Conservation (phyloP, 2,329 filamentous ascomycete genomes). For the Fusarium graminum region DNA sequence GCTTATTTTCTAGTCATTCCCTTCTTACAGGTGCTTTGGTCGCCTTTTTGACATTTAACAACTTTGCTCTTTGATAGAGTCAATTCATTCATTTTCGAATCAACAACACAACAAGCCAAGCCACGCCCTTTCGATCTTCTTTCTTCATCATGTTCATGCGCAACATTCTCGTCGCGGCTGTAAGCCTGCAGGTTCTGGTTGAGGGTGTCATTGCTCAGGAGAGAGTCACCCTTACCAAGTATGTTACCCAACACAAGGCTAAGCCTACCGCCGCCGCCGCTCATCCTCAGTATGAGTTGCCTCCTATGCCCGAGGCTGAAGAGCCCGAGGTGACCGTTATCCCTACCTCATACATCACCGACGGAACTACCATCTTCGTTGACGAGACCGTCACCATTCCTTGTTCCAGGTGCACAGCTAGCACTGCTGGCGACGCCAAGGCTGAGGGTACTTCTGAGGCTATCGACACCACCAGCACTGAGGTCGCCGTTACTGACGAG, state of each 20-base stretch:
- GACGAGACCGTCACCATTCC: conserved; percentile 41
- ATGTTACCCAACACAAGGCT: conserved; percentile 31
- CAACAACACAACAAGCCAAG: conserved; percentile 39
- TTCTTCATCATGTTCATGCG: conserved; percentile 45
- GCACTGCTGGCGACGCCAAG: conserved; percentile 26
- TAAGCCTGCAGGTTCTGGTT: conserved; percentile 44
- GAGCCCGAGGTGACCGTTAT: conserved; percentile 33
- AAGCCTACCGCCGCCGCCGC: conserved; percentile 16
- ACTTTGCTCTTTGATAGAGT: conserved; percentile 49
- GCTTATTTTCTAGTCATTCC: conserved; percentile 47
- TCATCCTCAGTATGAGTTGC: conserved; percentile 13
- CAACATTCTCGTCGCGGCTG: conserved; percentile 41
- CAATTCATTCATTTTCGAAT: conserved; percentile 43
- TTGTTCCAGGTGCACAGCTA: conserved; percentile 36
- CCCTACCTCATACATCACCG: conserved; percentile 37
- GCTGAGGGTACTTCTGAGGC: conserved; percentile 22
- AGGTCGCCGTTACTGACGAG: conserved; percentile 21
- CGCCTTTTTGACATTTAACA: conserved; percentile 44
- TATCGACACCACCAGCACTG: conserved; percentile 24
- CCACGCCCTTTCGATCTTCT: conserved; percentile 16
- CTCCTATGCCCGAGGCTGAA: conserved; percentile 20
- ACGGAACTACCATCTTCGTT: conserved; percentile 41
- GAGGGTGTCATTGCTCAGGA: conserved; percentile 42
- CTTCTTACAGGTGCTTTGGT: conserved; percentile 47
- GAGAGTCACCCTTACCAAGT: conserved; percentile 35